Evolutionary conservation across 768 basidiomycete genomes (phyloP).

Genomic region (Gelatoporia subvermispora): DNA sequence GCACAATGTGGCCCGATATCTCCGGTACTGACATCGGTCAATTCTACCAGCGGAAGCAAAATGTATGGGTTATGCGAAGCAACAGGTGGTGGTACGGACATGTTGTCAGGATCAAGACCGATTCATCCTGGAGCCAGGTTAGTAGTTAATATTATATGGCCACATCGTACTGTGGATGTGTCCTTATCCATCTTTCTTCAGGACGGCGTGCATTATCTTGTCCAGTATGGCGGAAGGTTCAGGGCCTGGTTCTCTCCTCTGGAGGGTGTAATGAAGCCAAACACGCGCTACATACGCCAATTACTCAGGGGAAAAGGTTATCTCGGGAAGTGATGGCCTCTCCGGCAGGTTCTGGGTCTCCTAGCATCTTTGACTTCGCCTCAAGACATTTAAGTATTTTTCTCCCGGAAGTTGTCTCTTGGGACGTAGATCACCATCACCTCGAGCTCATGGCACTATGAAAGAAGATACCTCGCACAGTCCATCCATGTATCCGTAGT

Average conservation of each 20-base stretch:
- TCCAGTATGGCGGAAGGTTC: constrained; percentile 10
- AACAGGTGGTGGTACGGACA: background rate
- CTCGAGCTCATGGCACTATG: too few relatives aligned
- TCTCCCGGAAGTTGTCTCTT: too few relatives aligned
- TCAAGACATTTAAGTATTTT: too few relatives aligned
- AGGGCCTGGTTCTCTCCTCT: constrained; percentile 20
- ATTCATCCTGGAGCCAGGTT: background rate
- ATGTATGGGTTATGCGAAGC: background rate
- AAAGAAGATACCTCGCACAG: too few relatives aligned
- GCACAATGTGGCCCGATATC: background rate
- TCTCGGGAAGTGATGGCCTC: too few relatives aligned
- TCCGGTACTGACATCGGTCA: background rate
- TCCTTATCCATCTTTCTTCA: background rate
- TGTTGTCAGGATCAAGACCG: background rate
- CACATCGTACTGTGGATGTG: background rate
- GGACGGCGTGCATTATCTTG: background rate
- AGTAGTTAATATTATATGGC: background rate
- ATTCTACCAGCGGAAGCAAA: background rate
- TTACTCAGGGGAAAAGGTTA: background rate
- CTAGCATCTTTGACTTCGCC: too few relatives aligned
- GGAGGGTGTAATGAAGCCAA: constrained; percentile 26
- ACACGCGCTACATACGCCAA: constrained; percentile 20
- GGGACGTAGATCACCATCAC: too few relatives aligned
- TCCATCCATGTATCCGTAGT: too few relatives aligned
- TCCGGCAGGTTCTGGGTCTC: too few relatives aligned